Evolutionary conservation across 2,329 filamentous ascomycete species (phyloP).

Genomic region (Fonsecaea pedrosoi): DNA sequence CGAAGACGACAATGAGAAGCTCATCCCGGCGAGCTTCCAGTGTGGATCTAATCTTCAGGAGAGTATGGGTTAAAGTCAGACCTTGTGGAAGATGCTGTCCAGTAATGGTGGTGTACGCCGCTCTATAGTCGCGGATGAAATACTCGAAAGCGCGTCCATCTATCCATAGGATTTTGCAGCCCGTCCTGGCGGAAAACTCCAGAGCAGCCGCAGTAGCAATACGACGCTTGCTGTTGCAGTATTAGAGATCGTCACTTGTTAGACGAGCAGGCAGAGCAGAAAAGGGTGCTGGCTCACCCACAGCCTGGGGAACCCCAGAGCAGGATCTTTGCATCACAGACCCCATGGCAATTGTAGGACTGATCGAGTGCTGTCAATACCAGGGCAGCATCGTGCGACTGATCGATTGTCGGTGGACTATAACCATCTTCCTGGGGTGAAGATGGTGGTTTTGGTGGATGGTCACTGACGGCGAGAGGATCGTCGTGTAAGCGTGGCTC

Average conservation of each 20-base stretch:
- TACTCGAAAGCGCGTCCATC: slow-evolving; percentile 24
- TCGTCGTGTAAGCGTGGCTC: slow-evolving; percentile 3
- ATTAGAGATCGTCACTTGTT: not conserved
- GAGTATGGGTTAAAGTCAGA: slow-evolving; percentile 6
- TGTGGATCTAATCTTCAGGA: slow-evolving; percentile 22
- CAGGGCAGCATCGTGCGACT: slow-evolving; percentile 22
- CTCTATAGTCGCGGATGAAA: slow-evolving; percentile 25
- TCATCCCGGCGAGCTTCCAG: slow-evolving; percentile 22
- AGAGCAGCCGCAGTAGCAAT: slow-evolving; percentile 28
- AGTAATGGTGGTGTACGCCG: slow-evolving; percentile 24
- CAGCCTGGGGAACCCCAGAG: slow-evolving; percentile 25
- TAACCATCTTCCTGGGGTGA: not conserved
- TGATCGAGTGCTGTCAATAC: slow-evolving; percentile 19
- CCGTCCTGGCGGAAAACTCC: slow-evolving; percentile 19
- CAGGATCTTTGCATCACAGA: slow-evolving; percentile 20
- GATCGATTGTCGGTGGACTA: slow-evolving; percentile 14
- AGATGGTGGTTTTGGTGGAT: not conserved
- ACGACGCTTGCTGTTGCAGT: slow-evolving; percentile 19
- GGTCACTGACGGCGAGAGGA: not conserved
- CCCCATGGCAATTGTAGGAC: slow-evolving; percentile 20
- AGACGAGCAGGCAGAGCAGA: not conserved
- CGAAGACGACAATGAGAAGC: slow-evolving; percentile 27
- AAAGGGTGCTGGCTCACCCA: slow-evolving; percentile 4
- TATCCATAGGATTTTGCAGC: slow-evolving; percentile 27
- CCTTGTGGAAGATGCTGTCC: slow-evolving; percentile 22